Percentiles rank a stretch among this genome's conserved stretches.
phyloP scores from a whole-genome alignment of 176 grass and related monocot genomes.

The Secale cereale region DNA sequence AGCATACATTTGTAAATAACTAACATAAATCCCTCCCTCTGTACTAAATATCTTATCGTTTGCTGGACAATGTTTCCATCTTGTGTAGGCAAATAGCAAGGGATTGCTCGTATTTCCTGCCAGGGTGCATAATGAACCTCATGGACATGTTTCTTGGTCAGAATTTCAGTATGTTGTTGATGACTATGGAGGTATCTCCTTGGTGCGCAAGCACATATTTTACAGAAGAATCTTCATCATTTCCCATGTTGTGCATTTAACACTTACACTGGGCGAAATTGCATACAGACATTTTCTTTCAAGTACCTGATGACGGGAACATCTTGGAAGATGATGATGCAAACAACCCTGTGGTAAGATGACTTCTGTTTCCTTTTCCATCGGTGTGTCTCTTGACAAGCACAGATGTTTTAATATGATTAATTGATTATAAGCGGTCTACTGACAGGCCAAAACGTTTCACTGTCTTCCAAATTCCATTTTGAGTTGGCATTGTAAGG shows the following conservation, averaged over 20 bases:
- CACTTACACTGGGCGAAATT: neutral
- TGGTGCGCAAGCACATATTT: neutral
- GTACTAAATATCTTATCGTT: neutral
- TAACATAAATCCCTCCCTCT: neutral
- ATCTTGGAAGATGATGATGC: constrained; percentile 68
- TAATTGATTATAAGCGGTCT: neutral
- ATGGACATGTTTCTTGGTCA: constrained; percentile 73
- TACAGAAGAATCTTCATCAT: neutral
- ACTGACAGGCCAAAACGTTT: neutral
- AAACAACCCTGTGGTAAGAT: constrained; percentile 78
- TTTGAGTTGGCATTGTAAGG: neutral
- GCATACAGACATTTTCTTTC: constrained; percentile 84
- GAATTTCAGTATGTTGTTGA: constrained; percentile 85
- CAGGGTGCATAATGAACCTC: constrained; percentile 87
- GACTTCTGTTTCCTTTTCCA: constrained; percentile 2
- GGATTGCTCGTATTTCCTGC: constrained; percentile 87
- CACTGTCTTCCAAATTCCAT: neutral
- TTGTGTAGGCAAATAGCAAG: constrained; percentile 84
- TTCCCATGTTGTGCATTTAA: constrained; percentile 10
- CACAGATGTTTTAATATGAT: constrained; percentile 13
- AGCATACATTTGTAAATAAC: constrained; percentile 7
- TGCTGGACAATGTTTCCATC: constrained; percentile 9
- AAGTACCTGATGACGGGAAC: constrained; percentile 76
- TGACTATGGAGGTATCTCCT: constrained; percentile 83
- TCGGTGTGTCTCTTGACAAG: neutral